Conservation (phyloP, 2,329 filamentous ascomycete species). For the Xylariaceae sp. region DNA sequence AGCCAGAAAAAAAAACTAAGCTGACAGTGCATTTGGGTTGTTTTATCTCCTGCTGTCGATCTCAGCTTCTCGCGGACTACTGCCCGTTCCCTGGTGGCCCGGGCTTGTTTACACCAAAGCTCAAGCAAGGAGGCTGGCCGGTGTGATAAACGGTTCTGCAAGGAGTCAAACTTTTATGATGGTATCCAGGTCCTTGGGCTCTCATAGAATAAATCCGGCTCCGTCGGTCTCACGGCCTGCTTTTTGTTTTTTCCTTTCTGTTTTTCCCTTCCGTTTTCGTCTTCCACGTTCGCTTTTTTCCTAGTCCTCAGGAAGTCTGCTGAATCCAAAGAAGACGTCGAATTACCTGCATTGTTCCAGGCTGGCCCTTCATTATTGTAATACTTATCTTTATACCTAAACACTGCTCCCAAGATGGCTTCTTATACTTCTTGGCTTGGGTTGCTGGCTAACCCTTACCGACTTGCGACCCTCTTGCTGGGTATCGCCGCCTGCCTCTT, state of each 20-base stretch:
- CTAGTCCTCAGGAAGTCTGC: not conserved
- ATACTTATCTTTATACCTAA: no score
- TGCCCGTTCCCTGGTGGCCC: not conserved
- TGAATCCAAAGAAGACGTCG: not conserved
- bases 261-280: not conserved
- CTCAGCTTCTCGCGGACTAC: not conserved
- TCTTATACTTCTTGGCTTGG: not conserved
- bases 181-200: not conserved
- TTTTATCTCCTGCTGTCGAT: slow-evolving; percentile 19
- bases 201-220: slow-evolving; percentile 8
- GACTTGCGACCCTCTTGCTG: slow-evolving; percentile 19
- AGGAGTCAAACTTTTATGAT: not conserved
- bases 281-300: not conserved
- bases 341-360: not conserved
- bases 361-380: slow-evolving; percentile 4
- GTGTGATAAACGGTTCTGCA: not conserved
- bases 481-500: slow-evolving; percentile 8
- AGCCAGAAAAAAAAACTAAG: not conserved
- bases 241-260: not conserved
- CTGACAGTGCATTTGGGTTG: not conserved
- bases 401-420: slow-evolving; percentile 11
- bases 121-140: not conserved
- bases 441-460: slow-evolving; percentile 10
- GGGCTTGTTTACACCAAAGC: not conserved
- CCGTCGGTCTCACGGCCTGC: not conserved